Conservation (phyloP, 148 eudicot species). For the Mesembryanthemum crystallinum region DNA sequence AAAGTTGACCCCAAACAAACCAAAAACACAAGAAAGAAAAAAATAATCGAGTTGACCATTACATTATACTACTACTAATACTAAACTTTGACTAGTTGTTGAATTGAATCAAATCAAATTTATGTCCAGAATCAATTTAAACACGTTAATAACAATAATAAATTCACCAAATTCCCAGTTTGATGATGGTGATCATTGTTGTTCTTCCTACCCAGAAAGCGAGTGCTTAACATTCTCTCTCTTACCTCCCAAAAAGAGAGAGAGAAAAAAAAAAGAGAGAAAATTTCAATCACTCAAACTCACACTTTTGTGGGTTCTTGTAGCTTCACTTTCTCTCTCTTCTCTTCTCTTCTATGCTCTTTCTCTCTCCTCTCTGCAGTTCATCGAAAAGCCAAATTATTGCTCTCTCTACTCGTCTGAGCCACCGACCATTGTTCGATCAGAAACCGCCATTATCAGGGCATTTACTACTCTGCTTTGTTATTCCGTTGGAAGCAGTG, state of each 20-base stretch:
- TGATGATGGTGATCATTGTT: neutral
- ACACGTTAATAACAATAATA: too few species aligned
- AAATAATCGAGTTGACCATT: constrained; percentile 23
- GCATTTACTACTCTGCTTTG: neutral
- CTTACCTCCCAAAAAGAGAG: too few species aligned
- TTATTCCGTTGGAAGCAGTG: neutral
- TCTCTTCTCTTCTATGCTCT: neutral
- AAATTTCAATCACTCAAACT: neutral
- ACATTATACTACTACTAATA: neutral
- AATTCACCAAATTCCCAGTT: constrained; percentile 13
- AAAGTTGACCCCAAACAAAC: constrained; percentile 17
- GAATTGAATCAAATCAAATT: neutral
- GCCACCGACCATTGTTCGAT: constrained; percentile 23
- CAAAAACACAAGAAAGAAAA: neutral
- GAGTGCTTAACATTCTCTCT: constrained; percentile 7
- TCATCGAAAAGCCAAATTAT: constrained; percentile 20
- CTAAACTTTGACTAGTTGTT: neutral
- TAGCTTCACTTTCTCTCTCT: constrained; percentile 6
- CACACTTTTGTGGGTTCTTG: neutral
- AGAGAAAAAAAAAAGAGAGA: neutral
- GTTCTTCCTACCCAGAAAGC: constrained; percentile 12
- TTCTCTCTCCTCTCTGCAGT: constrained; percentile 3
- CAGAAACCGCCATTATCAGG: constrained; percentile 4
- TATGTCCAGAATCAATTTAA: neutral
- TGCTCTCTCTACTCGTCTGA: constrained; percentile 5